phyloP scores from a whole-genome alignment of 768 basidiomycete genomes.

The Filobasidium floriforme region DNA sequence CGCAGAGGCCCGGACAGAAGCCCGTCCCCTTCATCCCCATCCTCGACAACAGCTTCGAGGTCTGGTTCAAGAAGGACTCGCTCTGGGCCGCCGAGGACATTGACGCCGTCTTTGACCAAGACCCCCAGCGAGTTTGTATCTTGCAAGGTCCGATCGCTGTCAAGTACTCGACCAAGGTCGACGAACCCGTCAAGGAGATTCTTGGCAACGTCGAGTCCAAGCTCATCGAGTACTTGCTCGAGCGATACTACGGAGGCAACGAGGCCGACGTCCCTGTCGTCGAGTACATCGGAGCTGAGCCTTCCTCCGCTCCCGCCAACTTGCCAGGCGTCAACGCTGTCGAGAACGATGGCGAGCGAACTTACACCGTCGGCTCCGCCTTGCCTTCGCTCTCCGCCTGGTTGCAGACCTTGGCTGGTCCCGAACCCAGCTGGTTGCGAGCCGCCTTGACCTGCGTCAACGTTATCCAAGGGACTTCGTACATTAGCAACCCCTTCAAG shows the following conservation, averaged over 20 bases:
- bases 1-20: slow-evolving; percentile 94
- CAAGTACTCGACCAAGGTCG: slow-evolving; percentile 75
- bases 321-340: slow-evolving; percentile 49
- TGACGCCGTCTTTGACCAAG: slow-evolving; percentile 97
- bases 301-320: slow-evolving; percentile 45
- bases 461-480: slow-evolving; percentile 76
- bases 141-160: slow-evolving; percentile 94
- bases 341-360: slow-evolving; percentile 50
- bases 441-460: slow-evolving; percentile 73
- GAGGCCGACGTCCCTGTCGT: slow-evolving; percentile 63
- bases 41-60: slow-evolving; percentile 83
- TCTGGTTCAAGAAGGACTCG: slow-evolving; percentile 99
- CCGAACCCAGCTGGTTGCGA: slow-evolving; percentile 73
- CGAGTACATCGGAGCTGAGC: slow-evolving; percentile 69
- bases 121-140: slow-evolving; percentile 95
- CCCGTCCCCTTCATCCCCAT: slow-evolving; percentile 97
- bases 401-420: slow-evolving; percentile 76
- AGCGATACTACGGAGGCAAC: slow-evolving; percentile 70
- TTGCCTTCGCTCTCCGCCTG: slow-evolving; percentile 63
- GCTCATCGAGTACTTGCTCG: slow-evolving; percentile 70
- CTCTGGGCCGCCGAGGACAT: slow-evolving; percentile 97
- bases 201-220: slow-evolving; percentile 75
- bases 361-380: slow-evolving; percentile 47
- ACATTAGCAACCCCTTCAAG: slow-evolving; percentile 80
- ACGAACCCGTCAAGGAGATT: slow-evolving; percentile 87